phyloP scores from a whole-genome alignment of 345 rosid genomes.

The Euphorbia tirucalli region DNA sequence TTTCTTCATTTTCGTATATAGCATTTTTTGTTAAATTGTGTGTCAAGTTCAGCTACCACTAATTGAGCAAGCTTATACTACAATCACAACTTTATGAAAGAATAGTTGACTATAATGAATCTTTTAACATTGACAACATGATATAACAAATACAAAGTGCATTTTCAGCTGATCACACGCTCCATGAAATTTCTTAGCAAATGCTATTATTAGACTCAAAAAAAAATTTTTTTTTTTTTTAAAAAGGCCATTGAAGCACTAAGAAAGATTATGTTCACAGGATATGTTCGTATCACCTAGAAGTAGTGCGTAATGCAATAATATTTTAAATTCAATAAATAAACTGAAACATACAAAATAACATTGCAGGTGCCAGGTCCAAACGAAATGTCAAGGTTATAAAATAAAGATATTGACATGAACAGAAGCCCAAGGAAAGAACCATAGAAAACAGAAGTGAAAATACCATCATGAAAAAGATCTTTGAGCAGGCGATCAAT shows the following conservation, averaged over 20 bases:
- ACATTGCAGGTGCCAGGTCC: neutral
- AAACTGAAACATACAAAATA: slow-evolving; percentile 10
- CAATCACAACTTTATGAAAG: too few species aligned
- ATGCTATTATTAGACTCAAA: neutral
- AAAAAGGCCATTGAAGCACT: neutral
- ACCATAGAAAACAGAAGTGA: slow-evolving; percentile 8
- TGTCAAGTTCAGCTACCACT: too few species aligned
- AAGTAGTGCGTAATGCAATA: neutral
- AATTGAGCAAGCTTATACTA: too few species aligned
- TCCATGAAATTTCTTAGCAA: neutral
- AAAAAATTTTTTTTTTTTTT: too few species aligned
- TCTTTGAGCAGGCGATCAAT: slow-evolving; percentile 93
- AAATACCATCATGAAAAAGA: slow-evolving; percentile 78
- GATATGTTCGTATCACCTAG: neutral
- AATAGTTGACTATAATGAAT: neutral
- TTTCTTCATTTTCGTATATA: too few species aligned
- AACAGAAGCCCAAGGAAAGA: neutral
- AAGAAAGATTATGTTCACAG: neutral
- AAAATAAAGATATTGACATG: neutral
- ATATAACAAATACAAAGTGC: neutral
- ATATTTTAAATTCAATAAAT: neutral
- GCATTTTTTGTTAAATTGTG: too few species aligned
- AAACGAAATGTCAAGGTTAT: neutral
- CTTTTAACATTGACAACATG: neutral
- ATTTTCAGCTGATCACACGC: neutral